Evolutionary conservation across 495 filamentous ascomycete species (phyloP).

Genomic region (Neurospora tetraspora): DNA sequence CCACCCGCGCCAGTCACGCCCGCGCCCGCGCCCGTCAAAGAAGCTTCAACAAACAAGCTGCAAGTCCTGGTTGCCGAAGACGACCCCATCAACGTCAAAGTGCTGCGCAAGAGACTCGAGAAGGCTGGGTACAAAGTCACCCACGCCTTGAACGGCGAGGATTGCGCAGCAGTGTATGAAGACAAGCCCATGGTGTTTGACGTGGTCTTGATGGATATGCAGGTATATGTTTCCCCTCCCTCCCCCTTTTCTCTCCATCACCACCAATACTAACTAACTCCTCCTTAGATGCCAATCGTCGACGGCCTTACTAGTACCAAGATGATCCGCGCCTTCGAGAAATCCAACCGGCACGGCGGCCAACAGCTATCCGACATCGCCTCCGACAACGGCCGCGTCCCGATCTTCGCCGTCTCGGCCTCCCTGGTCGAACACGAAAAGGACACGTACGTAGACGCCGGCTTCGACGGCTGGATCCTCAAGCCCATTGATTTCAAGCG

Average conservation of each 20-base stretch:
- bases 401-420: constrained; percentile 87
- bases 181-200: constrained; percentile 55
- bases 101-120: constrained; percentile 73
- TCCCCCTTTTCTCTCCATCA: neutral
- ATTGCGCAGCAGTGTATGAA: constrained; percentile 62
- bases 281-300: constrained; percentile 94
- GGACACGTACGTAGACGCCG: constrained; percentile 62
- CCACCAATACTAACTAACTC: too few relatives aligned
- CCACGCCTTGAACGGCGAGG: constrained; percentile 76
- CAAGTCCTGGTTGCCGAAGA: constrained; percentile 81
- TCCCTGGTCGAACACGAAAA: constrained; percentile 65
- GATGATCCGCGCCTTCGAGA: constrained; percentile 69
- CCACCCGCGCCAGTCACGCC: neutral
- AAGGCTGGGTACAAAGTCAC: constrained; percentile 66
- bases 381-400: constrained; percentile 46
- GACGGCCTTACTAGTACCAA: constrained; percentile 77
- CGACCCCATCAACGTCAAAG: constrained; percentile 84
- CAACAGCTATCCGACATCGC: constrained; percentile 38
- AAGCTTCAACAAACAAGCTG: constrained; percentile 26
- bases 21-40: neutral
- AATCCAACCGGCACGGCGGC: constrained; percentile 18
- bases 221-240: constrained; percentile 41
- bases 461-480: constrained; percentile 86
- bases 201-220: constrained; percentile 94
- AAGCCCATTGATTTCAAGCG: constrained; percentile 68